Evolutionary conservation across 768 basidiomycete genomes (phyloP), one percentile per base, ranked within the genome.

Genomic region (Phylloporus arenicola): DNA sequence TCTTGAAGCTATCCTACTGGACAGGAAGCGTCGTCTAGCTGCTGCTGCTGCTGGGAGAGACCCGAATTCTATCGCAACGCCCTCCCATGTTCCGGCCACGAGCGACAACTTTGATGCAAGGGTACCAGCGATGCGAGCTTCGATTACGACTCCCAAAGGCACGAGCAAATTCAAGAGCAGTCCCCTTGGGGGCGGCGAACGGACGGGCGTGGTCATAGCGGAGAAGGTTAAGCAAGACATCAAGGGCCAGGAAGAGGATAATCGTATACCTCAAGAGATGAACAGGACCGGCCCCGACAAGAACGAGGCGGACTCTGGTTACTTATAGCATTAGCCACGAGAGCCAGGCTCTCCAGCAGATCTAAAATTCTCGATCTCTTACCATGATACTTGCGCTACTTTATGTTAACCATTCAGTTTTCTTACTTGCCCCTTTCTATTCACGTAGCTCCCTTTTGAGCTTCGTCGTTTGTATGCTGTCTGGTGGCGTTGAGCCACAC

Each of bases 151-250:
- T 33, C 47, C 56, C 45, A 84, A 81, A 59, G 81, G 80, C 20
- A 70, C 73, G 19, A 59, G 58, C 55, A 73, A 78, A 52, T 89
- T 87, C 69, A 88, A 88, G 79, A 88, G 86, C 60, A 87, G 79
- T 60, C 86, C 84, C 29, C 68, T 86, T 29, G 77, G 71, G 19
- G 74, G 76, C 30, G 68, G 67, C 22, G 75, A 75, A 45, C 62
- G 70, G 39, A 61, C 56, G 8, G 74, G 75, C 2, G 65, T 75
- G 4, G 73, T 77, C n/a, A 71, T 78, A 30, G 77, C 80, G 13
- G 79, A 79, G 60, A 68, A 72, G 59, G 67, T 80, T 27, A 73
- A 71, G 48, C 68, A 65, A 54, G 67, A 64, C 47, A 62, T 58
- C 51, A 54, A 52, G 29, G 60, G 42, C 40, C 47, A 37, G 27